A percentile compares a stretch with the other conserved stretches of the same genome.
These are phyloP conservation scores for Trichophyton schoenleinii DNA, from an alignment of 2,329 filamentous ascomycete species.

Conservation along the genomic window DNA sequence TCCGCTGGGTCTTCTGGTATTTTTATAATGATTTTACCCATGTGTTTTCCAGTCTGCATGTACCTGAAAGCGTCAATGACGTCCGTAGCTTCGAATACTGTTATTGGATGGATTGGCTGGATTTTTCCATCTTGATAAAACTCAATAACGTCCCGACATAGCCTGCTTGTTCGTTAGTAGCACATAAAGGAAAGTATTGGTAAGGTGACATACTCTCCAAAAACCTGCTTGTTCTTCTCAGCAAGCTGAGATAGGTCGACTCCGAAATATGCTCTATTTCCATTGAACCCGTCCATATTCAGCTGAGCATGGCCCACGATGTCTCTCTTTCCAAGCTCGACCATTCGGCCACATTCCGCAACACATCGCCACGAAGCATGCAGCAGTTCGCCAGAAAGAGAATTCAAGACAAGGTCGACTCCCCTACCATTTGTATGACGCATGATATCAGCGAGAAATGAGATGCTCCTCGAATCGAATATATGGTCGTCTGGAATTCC, in stretches of 20 bases:
- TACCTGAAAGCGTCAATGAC: conserved; percentile 13
- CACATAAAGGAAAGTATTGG: too few relatives aligned
- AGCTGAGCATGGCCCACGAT: conserved; percentile 10
- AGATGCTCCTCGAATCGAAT: conserved; percentile 16
- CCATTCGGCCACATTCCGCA: conserved; percentile 16
- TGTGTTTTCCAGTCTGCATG: conserved; percentile 23
- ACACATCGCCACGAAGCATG: conserved; percentile 20
- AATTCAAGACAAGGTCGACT: conserved; percentile 21
- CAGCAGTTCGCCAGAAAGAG: conserved; percentile 19
- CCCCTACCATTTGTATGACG: conserved; percentile 15
- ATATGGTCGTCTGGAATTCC: conserved; percentile 12
- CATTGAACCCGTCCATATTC: conserved; percentile 8
- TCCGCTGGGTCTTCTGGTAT: background rate
- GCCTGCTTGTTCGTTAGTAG: background rate
- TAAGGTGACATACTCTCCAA: too few relatives aligned
- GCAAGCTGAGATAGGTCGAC: conserved; percentile 6
- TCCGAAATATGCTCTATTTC: conserved; percentile 6
- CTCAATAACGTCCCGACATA: background rate
- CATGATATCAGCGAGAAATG: conserved; percentile 15
- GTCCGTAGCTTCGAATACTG: background rate
- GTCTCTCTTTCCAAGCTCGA: conserved; percentile 18
- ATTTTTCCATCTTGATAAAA: background rate
- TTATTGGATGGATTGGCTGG: background rate
- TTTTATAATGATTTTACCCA: conserved; percentile 29
- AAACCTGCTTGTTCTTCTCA: too few relatives aligned